phyloP scores from a whole-genome alignment of 257 asterid genomes.

The Penstemon newberryi region DNA sequence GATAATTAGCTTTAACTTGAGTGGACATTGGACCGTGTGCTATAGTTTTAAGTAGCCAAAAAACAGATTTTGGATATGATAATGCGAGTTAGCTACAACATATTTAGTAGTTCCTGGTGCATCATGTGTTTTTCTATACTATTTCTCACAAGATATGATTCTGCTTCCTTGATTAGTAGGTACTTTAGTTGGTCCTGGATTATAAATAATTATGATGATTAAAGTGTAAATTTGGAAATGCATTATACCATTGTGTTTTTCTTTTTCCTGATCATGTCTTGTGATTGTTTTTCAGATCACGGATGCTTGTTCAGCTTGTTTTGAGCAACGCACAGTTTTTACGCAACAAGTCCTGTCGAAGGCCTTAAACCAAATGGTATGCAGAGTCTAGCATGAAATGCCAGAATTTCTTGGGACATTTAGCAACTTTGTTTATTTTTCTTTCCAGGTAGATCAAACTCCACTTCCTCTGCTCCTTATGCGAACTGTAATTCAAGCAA shows the following conservation, averaged over 20 bases:
- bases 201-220: neutral
- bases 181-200: neutral
- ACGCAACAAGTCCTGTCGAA: slow-evolving; percentile 90
- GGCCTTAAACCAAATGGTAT: slow-evolving; percentile 92
- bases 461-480: slow-evolving; percentile 91
- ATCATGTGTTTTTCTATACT: neutral
- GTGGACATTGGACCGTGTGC: neutral
- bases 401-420: slow-evolving; percentile 4
- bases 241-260: slow-evolving; percentile 22
- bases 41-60: neutral
- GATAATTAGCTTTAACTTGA: neutral
- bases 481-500: slow-evolving; percentile 99
- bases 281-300: slow-evolving; percentile 60
- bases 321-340: slow-evolving; percentile 99
- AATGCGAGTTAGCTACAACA: slow-evolving; percentile 1
- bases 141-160: slow-evolving; percentile 14
- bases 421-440: slow-evolving; percentile 20
- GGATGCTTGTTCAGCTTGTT: slow-evolving; percentile 97
- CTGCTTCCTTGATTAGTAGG: neutral
- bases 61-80: neutral
- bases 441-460: slow-evolving; percentile 76
- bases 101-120: slow-evolving; percentile 7
- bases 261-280: slow-evolving; percentile 14
- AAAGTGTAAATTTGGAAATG: slow-evolving; percentile 3
- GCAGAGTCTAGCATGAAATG: slow-evolving; percentile 20